Percentiles rank a stretch among this genome's conserved stretches.
These are phyloP conservation scores for Jasminum sambac DNA, from an alignment of 257 asterid species.

Conservation along the genomic window DNA sequence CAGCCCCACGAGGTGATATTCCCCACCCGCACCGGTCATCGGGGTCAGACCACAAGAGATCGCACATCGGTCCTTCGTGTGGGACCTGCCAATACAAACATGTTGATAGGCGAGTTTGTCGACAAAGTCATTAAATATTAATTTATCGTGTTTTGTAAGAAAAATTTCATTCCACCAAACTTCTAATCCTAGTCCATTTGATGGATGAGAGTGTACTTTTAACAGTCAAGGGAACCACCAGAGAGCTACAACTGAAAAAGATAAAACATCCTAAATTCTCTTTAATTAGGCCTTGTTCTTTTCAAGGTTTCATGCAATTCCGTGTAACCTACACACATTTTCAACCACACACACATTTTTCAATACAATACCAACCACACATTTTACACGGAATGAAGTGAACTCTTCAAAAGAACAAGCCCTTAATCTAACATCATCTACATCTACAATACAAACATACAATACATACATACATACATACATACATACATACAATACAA, in stretches of 20 bases:
- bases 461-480: too few relatives aligned
- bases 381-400: too few relatives aligned
- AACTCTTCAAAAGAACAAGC: too few relatives aligned
- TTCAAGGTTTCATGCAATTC: too few relatives aligned
- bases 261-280: neutral
- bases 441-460: too few relatives aligned
- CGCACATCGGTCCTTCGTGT: constrained; percentile 99
- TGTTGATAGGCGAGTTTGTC: constrained; percentile 10
- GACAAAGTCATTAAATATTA: neutral
- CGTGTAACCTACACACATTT: too few relatives aligned
- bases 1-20: constrained; percentile 96
- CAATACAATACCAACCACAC: too few relatives aligned
- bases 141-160: neutral
- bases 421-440: too few relatives aligned
- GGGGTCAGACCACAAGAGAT: constrained; percentile 95
- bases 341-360: too few relatives aligned
- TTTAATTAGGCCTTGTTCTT: too few relatives aligned
- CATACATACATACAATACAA: too few relatives aligned
- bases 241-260: neutral
- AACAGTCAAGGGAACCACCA: neutral
- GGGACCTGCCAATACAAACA: constrained; percentile 63
- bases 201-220: neutral
- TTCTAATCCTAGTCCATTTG: neutral
- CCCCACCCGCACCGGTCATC: constrained; percentile 99
- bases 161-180: neutral